Base-by-base conservation (phyloP, 73 alveolate genomes). In the Tetrahymena borealis region DNA sequence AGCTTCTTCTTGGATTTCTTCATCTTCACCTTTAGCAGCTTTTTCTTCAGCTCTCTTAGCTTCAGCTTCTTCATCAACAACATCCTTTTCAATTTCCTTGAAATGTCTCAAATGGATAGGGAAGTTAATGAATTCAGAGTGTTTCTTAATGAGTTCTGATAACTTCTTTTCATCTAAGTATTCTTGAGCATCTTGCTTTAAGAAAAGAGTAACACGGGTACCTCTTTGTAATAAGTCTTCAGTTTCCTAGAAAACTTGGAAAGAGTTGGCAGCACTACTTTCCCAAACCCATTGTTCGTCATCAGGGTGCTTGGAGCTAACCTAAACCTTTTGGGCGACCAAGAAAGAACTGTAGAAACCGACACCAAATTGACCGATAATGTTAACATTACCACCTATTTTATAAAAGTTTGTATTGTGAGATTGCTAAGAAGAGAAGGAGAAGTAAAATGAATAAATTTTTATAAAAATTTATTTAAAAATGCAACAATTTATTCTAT, bases 311-410 rank as follows among this genome's bases (percentile, higher is more conserved):
- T 99, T 99, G 39, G 99, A 97, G 94, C 99, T 95, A 91, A 99
- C 99, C 18, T 98, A 96, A 90, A 99, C 99, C 97, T 98, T 99
- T 94, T 99, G 97, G 93, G 99, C 99, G 35, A 98, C 99, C 95
- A 99, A 96, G 99, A 97, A 99, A 91, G 99, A 95, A 77, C 99
- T 97, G 97, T 99, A 99, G 98, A 99, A 99, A 90, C 99, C 99
- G 78, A 99, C 99, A 90, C 99, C 99, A 95, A 99, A 99, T 96
- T 99, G 99, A 40, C 99, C 99, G 94, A 99, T 99, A 93, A 98
- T 95, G 91, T 97, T 98, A 15, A 94, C 95, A 85, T 97, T 97
- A 7, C 96, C 97, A 32, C 97, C 85, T 60, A 24, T 60, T 60
- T 60, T 60, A 3, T 24, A 18, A 60, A 60, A 43, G 28, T 4